A percentile compares a stretch with the other conserved stretches of the same genome.
phyloP scores from a whole-genome alignment of 139 green algal species.

The Chloropicon primus region DNA sequence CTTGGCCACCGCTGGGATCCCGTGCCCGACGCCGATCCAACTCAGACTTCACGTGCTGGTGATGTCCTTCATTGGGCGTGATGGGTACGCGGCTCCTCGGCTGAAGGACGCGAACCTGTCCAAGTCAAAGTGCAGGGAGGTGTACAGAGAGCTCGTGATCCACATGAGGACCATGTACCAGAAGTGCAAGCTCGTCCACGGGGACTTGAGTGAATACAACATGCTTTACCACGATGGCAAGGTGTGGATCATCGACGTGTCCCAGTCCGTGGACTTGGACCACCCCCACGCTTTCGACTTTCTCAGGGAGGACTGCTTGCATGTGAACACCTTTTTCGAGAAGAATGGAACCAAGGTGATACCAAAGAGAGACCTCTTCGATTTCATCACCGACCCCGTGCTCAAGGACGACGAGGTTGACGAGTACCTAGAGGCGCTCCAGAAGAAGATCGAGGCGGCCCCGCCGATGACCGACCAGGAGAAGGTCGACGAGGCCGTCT shows the following conservation, averaged over 20 bases:
- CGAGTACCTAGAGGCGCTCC: constrained; percentile 56
- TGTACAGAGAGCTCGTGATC: constrained; percentile 37
- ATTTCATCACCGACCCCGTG: constrained; percentile 85
- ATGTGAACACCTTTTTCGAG: constrained; percentile 89
- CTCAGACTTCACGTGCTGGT: constrained; percentile 87
- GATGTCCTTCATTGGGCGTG: constrained; percentile 78
- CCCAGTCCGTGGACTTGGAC: constrained; percentile 91
- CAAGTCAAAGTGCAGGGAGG: constrained; percentile 30
- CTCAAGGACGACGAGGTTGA: constrained; percentile 69
- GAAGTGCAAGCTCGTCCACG: constrained; percentile 85
- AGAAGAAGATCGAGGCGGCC: constrained; percentile 12
- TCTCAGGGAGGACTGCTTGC: constrained; percentile 79
- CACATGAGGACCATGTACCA: constrained; percentile 62
- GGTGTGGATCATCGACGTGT: constrained; percentile 63
- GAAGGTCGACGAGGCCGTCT: constrained; percentile 46
- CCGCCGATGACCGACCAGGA: constrained; percentile 16
- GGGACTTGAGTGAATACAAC: constrained; percentile 95
- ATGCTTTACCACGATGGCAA: constrained; percentile 52
- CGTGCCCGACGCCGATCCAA: constrained; percentile 58
- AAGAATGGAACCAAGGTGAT: constrained; percentile 58
- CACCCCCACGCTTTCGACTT: constrained; percentile 95
- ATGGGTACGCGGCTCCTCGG: constrained; percentile 72
- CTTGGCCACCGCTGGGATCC: constrained; percentile 52
- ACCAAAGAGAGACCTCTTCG: constrained; percentile 84
- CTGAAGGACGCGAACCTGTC: constrained; percentile 77